These are phyloP conservation scores for Viridothelium virens DNA, from an alignment of 495 filamentous ascomycete genomes.

Conservation along the genomic window DNA sequence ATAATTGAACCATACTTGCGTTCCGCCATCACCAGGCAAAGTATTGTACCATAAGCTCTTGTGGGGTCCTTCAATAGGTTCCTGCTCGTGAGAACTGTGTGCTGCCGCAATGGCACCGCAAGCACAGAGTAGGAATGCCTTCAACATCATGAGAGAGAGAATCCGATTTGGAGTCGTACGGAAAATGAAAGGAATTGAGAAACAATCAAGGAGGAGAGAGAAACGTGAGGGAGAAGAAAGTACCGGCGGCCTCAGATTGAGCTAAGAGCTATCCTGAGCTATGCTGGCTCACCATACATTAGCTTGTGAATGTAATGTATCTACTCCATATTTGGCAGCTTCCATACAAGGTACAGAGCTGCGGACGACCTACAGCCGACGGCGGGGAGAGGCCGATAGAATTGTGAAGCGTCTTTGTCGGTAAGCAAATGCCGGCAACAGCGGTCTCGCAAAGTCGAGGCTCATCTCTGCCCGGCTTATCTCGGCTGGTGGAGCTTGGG, in stretches of 20 bases:
- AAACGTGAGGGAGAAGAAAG: slow-evolving; percentile 17
- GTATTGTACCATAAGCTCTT: slow-evolving; percentile 57
- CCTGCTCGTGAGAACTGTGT: slow-evolving; percentile 47
- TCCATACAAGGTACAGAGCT: not conserved
- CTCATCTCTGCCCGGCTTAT: not conserved
- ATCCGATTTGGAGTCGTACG: not conserved
- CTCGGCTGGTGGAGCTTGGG: not conserved
- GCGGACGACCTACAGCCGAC: not conserved
- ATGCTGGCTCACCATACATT: not conserved
- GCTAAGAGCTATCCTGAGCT: not conserved
- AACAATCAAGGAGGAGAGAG: slow-evolving; percentile 8
- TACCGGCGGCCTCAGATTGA: slow-evolving; percentile 8
- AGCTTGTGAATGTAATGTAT: not conserved
- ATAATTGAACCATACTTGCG: slow-evolving; percentile 42
- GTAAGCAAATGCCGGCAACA: not conserved
- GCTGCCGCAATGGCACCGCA: slow-evolving; percentile 40
- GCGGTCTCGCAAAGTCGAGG: not conserved
- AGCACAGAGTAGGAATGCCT: slow-evolving; percentile 13
- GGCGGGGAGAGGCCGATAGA: not conserved
- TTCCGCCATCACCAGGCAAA: slow-evolving; percentile 60
- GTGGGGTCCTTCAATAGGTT: slow-evolving; percentile 50
- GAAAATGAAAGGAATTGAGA: slow-evolving; percentile 30
- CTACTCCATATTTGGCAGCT: not conserved
- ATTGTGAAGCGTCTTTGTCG: not conserved
- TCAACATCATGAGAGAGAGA: slow-evolving; percentile 23